Evolutionary conservation across 352 stramenopile species (phyloP).

Genomic region (Pythium dissotocum): DNA sequence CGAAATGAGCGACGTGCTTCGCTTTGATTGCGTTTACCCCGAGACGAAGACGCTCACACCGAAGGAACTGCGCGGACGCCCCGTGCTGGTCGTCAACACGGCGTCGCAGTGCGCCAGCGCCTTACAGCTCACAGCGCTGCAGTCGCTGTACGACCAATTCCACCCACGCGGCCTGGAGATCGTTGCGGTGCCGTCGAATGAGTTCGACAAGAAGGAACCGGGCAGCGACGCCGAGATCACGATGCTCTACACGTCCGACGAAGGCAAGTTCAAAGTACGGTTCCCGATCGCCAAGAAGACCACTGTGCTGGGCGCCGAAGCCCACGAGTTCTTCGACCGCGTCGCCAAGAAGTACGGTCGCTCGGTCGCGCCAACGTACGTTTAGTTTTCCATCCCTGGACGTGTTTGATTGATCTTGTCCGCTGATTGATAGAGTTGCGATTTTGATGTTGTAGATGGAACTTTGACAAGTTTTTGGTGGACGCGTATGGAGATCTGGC

Average conservation of each 20-base stretch:
- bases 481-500: conserved; percentile 58
- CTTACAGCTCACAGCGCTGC: conserved; percentile 50
- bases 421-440: not conserved
- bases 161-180: conserved; percentile 47
- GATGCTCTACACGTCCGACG: conserved; percentile 36
- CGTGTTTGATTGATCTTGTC: not conserved
- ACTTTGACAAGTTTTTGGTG: conserved; percentile 85
- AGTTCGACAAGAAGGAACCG: conserved; percentile 65
- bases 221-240: conserved; percentile 41
- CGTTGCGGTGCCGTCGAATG: conserved; percentile 65
- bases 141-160: conserved; percentile 54
- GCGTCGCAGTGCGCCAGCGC: conserved; percentile 59
- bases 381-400: not conserved
- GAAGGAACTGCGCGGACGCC: conserved; percentile 40
- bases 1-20: conserved; percentile 46
- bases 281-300: conserved; percentile 61
- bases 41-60: conserved; percentile 32
- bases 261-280: conserved; percentile 36
- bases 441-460: conserved; percentile 40
- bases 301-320: conserved; percentile 42
- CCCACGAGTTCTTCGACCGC: conserved; percentile 65
- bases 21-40: conserved; percentile 49
- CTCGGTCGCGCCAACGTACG: conserved; percentile 63
- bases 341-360: conserved; percentile 64
- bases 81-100: conserved; percentile 71